Evolutionary conservation across 2,329 filamentous ascomycete species (phyloP).

Genomic region (Colletotrichum acutatum): DNA sequence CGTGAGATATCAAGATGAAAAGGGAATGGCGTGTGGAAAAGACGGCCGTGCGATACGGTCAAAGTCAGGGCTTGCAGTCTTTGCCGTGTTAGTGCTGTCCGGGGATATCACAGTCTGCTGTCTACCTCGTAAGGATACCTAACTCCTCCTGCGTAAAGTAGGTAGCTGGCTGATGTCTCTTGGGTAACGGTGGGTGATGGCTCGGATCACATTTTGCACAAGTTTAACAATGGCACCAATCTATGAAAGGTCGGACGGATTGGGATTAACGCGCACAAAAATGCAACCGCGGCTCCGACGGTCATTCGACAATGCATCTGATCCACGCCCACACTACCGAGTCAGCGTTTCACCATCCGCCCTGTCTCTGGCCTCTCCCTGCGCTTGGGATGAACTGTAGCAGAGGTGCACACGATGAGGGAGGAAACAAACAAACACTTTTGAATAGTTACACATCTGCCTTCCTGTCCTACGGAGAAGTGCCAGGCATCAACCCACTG

Average conservation of each 20-base stretch:
- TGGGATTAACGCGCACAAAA: neutral
- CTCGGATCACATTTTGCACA: slow-evolving; percentile 28
- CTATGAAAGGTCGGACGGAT: neutral
- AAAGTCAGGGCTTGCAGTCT: slow-evolving; percentile 12
- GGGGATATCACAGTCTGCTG: neutral
- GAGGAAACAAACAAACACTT: slow-evolving; percentile 25
- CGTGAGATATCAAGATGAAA: neutral
- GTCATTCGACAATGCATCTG: slow-evolving; percentile 26
- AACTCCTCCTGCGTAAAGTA: too few species aligned
- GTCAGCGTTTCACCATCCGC: slow-evolving; percentile 29
- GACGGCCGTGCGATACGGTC: neutral
- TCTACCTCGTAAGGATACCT: too few species aligned
- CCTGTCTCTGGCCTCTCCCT: slow-evolving; percentile 17
- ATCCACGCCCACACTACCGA: slow-evolving; percentile 14
- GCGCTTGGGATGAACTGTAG: neutral
- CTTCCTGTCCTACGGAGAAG: neutral
- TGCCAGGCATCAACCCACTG: too few species aligned
- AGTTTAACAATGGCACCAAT: slow-evolving; percentile 4
- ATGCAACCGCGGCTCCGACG: slow-evolving; percentile 19
- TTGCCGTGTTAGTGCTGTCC: slow-evolving; percentile 23
- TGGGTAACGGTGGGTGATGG: neutral
- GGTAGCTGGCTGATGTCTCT: too few species aligned
- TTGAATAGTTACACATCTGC: slow-evolving; percentile 5
- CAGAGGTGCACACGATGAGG: neutral
- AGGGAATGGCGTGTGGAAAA: slow-evolving; percentile 5